Base-by-base conservation (phyloP, 352 stramenopile genomes). In the Phytophthora syringae region DNA sequence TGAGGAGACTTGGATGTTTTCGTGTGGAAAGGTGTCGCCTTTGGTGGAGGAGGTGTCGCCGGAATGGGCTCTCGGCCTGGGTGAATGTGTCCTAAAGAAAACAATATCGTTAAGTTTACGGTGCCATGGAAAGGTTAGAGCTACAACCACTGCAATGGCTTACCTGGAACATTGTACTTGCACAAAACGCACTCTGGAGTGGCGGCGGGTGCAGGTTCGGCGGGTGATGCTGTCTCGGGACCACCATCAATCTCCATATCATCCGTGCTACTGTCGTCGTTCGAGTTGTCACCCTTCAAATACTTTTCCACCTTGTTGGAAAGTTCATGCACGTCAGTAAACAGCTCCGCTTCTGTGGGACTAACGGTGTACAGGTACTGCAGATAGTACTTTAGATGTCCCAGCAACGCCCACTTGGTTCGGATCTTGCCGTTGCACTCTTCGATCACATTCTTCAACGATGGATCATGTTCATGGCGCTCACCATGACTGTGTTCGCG, bases 91-190 rank as follows among this genome's bases (percentile, higher is more conserved):
- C 83, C 83, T 89, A 62, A 16, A 44, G 28, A 39, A 5, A 32
- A 18, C 16, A 45, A 21, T 42, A 51, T 7, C 24, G 27, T 7
- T 7, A 6, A 42, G 24, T 12, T 47, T 32, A 20, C 10, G 20
- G 18, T 6, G 39, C 32, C 6, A 9, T 15, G 32, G 16, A 12
- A 6, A 28, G 18, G 32, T 12, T 21, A 30, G 7, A 49, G 16
- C 27, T 32, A 32, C 27, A 32, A 32, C 4, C 2, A 20, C 4
- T 22, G 12, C 7, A 12, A 37, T 36, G 9, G 36, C 57, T 47
- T 69, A 86, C 85, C 86, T 52, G 84, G 59, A 9, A 94, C 86
- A 22, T 91, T 89, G 70, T 79, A 94, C 55, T 93, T 90, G 74
- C 86, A 94, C 39, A 94, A 42, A 4, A 94, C 78, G 47, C 86